Evolutionary conservation across 495 filamentous ascomycete genomes (phyloP).

Genomic region (Aspergillus conjunctus): DNA sequence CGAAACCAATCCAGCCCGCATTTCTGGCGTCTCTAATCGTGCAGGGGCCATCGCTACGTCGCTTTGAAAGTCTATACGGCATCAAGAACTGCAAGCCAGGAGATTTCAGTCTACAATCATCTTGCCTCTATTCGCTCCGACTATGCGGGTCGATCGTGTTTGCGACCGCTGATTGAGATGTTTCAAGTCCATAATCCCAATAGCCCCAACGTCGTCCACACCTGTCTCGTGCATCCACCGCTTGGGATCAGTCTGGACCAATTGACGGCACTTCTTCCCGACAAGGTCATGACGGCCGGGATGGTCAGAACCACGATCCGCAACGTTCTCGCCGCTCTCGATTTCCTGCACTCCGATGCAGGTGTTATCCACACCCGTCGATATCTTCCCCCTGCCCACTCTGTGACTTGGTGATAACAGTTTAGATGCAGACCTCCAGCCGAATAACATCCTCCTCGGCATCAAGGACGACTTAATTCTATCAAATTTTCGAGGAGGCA

Average conservation of each 20-base stretch:
- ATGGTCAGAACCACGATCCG: constrained; percentile 30
- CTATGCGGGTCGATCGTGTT: constrained; percentile 35
- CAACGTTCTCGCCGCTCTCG: constrained; percentile 37
- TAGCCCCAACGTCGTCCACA: constrained; percentile 25
- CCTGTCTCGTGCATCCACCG: constrained; percentile 45
- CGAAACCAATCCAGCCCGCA: constrained; percentile 5
- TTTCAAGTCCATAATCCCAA: constrained; percentile 37
- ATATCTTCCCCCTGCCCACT: too few species aligned
- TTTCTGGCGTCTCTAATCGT: constrained; percentile 25
- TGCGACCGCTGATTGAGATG: constrained; percentile 38
- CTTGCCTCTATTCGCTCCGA: constrained; percentile 26
- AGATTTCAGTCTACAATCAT: constrained; percentile 39
- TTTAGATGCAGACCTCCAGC: constrained; percentile 27
- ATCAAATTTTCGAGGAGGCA: constrained; percentile 27
- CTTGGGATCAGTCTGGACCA: constrained; percentile 36
- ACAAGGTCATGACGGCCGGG: constrained; percentile 19
- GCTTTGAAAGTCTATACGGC: constrained; percentile 34
- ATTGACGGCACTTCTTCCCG: constrained; percentile 29
- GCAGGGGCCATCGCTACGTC: constrained; percentile 31
- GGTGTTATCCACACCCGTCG: constrained; percentile 50
- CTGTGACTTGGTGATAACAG: too few species aligned
- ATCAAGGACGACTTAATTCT: constrained; percentile 36
- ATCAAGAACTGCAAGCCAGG: constrained; percentile 26
- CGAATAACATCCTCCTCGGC: constrained; percentile 34
- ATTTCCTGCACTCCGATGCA: constrained; percentile 47